Evolutionary conservation across 306 rosid species (phyloP).

Genomic region (Dryas octopetala): DNA sequence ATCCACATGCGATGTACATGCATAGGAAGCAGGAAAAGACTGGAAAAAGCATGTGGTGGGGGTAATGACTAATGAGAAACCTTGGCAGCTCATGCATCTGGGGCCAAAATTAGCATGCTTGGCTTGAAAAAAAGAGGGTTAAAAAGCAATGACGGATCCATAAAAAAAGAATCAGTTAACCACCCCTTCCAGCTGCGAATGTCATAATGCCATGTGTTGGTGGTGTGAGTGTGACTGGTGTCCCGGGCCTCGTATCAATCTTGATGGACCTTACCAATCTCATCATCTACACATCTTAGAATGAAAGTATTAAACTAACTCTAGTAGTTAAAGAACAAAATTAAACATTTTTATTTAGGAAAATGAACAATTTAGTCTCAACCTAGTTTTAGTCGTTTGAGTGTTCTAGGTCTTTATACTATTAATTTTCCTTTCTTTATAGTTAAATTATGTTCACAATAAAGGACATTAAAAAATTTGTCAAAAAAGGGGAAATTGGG

Average conservation of each 20-base stretch:
- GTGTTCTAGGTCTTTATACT: too few species aligned
- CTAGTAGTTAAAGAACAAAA: too few species aligned
- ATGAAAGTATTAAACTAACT: too few species aligned
- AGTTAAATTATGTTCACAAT: too few species aligned
- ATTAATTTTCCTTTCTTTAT: too few species aligned
- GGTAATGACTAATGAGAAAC: background rate
- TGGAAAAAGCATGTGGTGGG: conserved; percentile 16
- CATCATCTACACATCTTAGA: background rate
- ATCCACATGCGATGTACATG: conserved; percentile 28
- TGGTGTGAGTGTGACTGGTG: background rate
- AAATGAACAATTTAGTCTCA: too few species aligned
- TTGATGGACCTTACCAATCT: background rate
- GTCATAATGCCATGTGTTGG: too few species aligned
- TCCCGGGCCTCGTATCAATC: background rate
- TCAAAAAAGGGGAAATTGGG: too few species aligned
- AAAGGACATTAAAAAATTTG: too few species aligned
- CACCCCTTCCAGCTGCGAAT: conserved; percentile 16
- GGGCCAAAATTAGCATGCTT: conserved; percentile 27
- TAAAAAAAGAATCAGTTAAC: background rate
- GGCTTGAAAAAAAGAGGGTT: conserved; percentile 2
- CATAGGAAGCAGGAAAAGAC: conserved; percentile 26
- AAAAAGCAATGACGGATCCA: conserved; percentile 14
- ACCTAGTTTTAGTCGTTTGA: too few species aligned
- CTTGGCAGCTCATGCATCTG: conserved; percentile 13
- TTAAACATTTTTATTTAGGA: too few species aligned